phyloP scores from a whole-genome alignment of 192 early-diverging fungal genomes.

The Coemansia sp. region DNA sequence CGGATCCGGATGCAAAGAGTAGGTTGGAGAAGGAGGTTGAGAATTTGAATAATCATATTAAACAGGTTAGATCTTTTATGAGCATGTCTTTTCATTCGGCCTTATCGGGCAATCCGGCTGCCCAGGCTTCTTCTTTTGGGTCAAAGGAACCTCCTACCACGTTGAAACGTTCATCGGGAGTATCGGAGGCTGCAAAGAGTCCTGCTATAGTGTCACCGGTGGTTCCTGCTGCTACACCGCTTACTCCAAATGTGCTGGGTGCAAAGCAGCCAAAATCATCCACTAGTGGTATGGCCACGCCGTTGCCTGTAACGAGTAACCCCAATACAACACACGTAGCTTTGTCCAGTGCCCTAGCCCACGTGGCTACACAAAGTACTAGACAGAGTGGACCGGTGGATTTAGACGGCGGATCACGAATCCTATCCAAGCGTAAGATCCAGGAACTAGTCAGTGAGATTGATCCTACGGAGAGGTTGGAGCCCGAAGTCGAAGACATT shows the following conservation, averaged over 20 bases:
- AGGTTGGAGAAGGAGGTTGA: slow-evolving; percentile 25
- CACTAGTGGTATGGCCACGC: slow-evolving; percentile 10
- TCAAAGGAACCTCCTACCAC: slow-evolving; percentile 5
- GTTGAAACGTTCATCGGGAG: neutral
- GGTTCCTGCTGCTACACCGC: slow-evolving; percentile 15
- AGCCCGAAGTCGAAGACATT: slow-evolving; percentile 83
- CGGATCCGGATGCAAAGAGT: slow-evolving; percentile 26
- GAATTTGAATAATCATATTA: slow-evolving; percentile 27
- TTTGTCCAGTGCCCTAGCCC: slow-evolving; percentile 38
- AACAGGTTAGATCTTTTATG: slow-evolving; percentile 40
- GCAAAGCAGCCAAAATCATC: slow-evolving; percentile 6
- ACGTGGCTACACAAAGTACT: slow-evolving; percentile 46
- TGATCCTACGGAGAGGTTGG: slow-evolving; percentile 71
- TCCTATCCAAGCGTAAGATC: slow-evolving; percentile 74
- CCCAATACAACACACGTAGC: slow-evolving; percentile 32
- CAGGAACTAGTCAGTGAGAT: slow-evolving; percentile 83
- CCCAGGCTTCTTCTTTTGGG: slow-evolving; percentile 25
- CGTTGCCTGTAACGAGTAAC: slow-evolving; percentile 12
- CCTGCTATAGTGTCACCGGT: slow-evolving; percentile 7
- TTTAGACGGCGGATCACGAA: slow-evolving; percentile 38
- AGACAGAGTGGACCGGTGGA: slow-evolving; percentile 39
- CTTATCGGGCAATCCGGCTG: slow-evolving; percentile 32
- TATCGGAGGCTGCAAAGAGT: neutral
- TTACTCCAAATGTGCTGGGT: slow-evolving; percentile 27
- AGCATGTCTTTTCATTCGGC: slow-evolving; percentile 36